Conservation (phyloP, 2,329 filamentous ascomycete genomes). For the Plenodomus lindquistii region DNA sequence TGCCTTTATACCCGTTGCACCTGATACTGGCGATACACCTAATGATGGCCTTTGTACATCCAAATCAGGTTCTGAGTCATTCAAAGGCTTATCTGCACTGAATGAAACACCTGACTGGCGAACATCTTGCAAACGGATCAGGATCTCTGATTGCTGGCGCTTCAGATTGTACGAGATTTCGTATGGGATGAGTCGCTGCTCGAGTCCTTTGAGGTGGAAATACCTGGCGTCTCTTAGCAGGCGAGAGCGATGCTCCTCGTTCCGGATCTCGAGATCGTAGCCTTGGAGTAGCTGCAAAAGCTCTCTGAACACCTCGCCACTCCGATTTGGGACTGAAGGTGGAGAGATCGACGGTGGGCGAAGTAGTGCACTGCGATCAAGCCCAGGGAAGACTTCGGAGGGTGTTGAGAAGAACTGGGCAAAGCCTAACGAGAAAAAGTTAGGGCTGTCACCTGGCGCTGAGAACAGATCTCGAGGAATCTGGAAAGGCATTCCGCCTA, state of each 20-base stretch:
- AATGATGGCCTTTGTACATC: slow-evolving; percentile 20
- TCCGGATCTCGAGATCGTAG: slow-evolving; percentile 76
- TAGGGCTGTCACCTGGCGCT: slow-evolving; percentile 85
- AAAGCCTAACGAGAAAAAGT: slow-evolving; percentile 93
- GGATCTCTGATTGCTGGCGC: slow-evolving; percentile 72
- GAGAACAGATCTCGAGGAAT: slow-evolving; percentile 88
- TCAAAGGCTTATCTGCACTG: slow-evolving; percentile 50
- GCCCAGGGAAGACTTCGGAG: slow-evolving; percentile 80
- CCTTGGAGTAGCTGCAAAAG: slow-evolving; percentile 80
- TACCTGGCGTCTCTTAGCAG: slow-evolving; percentile 87
- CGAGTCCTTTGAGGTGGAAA: slow-evolving; percentile 88
- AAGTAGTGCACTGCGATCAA: slow-evolving; percentile 76
- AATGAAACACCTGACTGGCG: slow-evolving; percentile 81
- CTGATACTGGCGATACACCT: slow-evolving; percentile 33
- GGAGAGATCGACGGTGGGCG: slow-evolving; percentile 86
- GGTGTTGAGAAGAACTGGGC: slow-evolving; percentile 83
- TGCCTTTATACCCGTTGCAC: slow-evolving; percentile 19
- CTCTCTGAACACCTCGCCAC: slow-evolving; percentile 82
- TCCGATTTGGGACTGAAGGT: slow-evolving; percentile 78
- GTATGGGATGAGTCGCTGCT: slow-evolving; percentile 83
- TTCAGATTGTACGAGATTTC: slow-evolving; percentile 74
- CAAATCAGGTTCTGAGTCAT: slow-evolving; percentile 23
- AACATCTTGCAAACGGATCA: slow-evolving; percentile 81
- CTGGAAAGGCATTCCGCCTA: slow-evolving; percentile 84
- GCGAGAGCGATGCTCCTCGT: slow-evolving; percentile 74